These are phyloP conservation scores for Dissoconium aciculare DNA, from an alignment of 2,329 filamentous ascomycete species.

Conservation along the genomic window DNA sequence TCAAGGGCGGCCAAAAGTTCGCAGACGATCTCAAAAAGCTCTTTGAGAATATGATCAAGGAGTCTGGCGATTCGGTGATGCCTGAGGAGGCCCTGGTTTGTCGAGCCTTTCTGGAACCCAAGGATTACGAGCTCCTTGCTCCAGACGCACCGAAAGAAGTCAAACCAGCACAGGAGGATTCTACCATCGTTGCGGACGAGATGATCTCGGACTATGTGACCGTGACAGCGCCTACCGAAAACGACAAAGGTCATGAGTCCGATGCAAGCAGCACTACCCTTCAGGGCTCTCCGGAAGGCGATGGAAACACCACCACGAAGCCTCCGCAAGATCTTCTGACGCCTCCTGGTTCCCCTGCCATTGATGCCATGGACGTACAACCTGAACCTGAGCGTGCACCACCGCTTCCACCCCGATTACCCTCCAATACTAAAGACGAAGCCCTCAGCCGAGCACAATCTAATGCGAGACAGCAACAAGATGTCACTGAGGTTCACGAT, in stretches of 20 bases:
- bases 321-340: conserved; percentile 14
- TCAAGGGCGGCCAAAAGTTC: conserved; percentile 23
- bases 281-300: conserved; percentile 12
- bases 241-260: conserved; percentile 6
- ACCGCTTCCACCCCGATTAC: conserved; percentile 34
- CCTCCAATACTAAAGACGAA: conserved; percentile 15
- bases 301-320: conserved; percentile 13
- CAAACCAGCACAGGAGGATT: conserved; percentile 4
- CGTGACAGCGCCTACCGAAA: background rate
- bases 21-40: conserved; percentile 22
- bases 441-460: conserved; percentile 38
- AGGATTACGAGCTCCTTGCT: conserved; percentile 16
- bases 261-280: conserved; percentile 17
- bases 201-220: conserved; percentile 5
- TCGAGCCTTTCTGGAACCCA: conserved; percentile 21
- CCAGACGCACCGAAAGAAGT: conserved; percentile 7
- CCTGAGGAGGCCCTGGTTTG: conserved; percentile 24
- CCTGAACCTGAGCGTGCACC: conserved; percentile 26
- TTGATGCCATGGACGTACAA: conserved; percentile 25
- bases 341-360: conserved; percentile 24
- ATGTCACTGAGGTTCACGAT: conserved; percentile 90
- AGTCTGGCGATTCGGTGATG: conserved; percentile 16
- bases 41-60: conserved; percentile 25
- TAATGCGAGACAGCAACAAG: conserved; percentile 56
- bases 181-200: conserved; percentile 10